Conservation (phyloP, 768 basidiomycete species). For the Auriscalpium microsporum region DNA sequence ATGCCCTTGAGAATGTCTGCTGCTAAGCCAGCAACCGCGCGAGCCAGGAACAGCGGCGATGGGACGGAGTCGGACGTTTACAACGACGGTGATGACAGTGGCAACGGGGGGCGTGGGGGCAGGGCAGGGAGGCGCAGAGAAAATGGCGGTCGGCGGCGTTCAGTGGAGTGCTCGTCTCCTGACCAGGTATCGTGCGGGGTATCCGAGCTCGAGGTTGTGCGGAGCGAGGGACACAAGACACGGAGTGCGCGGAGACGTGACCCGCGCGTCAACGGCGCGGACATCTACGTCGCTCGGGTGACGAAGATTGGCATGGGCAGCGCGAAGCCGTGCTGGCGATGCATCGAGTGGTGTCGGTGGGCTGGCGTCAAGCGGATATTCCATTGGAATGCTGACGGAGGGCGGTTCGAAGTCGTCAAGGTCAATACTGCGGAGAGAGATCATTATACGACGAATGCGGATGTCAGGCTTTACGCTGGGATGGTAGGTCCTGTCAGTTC, state of each 20-base stretch:
- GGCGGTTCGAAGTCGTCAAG: constrained; percentile 36
- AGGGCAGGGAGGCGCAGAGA: background rate
- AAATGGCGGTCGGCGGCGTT: background rate
- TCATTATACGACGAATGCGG: constrained; percentile 39
- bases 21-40: background rate
- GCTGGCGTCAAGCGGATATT: constrained; percentile 49
- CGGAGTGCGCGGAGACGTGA: constrained; percentile 31
- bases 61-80: constrained; percentile 1
- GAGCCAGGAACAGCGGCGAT: background rate
- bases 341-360: constrained; percentile 49
- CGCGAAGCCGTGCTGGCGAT: constrained; percentile 48
- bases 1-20: background rate
- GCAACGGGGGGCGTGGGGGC: background rate
- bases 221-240: constrained; percentile 16
- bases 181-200: background rate
- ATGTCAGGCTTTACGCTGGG: constrained; percentile 33
- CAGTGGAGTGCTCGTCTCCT: background rate
- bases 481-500: constrained; percentile 28
- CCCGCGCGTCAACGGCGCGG: constrained; percentile 40
- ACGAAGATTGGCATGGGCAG: constrained; percentile 42
- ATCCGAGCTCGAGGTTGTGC: background rate
- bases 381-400: constrained; percentile 36
- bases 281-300: constrained; percentile 45
- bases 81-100: constrained; percentile 5
- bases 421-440: constrained; percentile 32